Conservation (phyloP, 2,329 filamentous ascomycete species). For the Phyllachora maydis region DNA sequence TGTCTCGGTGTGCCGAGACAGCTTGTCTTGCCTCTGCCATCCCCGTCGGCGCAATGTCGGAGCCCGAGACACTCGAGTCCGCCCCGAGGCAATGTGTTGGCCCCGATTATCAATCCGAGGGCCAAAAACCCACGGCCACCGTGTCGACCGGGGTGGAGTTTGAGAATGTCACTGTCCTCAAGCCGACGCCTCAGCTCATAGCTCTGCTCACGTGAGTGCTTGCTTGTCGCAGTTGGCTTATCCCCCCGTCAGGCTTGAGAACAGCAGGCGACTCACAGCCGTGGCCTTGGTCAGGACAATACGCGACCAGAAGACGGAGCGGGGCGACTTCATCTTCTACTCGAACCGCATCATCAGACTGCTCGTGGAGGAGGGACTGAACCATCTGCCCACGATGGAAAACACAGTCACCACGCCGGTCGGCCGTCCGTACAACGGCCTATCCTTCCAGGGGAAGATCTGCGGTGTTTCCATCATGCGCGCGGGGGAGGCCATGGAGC, state of each 20-base stretch:
- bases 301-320: conserved; percentile 69
- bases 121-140: conserved; percentile 69
- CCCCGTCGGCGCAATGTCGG: conserved; percentile 13
- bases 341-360: conserved; percentile 95
- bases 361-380: conserved; percentile 89
- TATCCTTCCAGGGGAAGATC: conserved; percentile 94
- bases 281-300: conserved; percentile 50
- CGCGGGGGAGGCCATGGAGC: conserved; percentile 95
- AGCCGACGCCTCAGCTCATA: conserved; percentile 92
- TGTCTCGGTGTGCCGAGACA: too few species aligned
- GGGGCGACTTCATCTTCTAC: conserved; percentile 98
- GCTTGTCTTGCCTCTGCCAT: conserved; percentile 1
- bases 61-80: conserved; percentile 7
- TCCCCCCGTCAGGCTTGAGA: conserved; percentile 1
- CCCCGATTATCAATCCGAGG: conserved; percentile 55
- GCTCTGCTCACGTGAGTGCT: conserved; percentile 79
- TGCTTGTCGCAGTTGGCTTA: conserved; percentile 4
- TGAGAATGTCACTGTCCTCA: conserved; percentile 75
- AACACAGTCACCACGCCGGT: conserved; percentile 83
- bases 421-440: conserved; percentile 68
- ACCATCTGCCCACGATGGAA: conserved; percentile 82
- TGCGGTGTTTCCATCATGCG: conserved; percentile 98
- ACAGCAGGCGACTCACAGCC: conserved; percentile 1
- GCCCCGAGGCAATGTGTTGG: conserved; percentile 46
- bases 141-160: conserved; percentile 67